Percentiles rank a stretch among this genome's conserved stretches.
Conservation (phyloP, 2,329 filamentous ascomycete genomes). For the Exophiala calicioides region DNA sequence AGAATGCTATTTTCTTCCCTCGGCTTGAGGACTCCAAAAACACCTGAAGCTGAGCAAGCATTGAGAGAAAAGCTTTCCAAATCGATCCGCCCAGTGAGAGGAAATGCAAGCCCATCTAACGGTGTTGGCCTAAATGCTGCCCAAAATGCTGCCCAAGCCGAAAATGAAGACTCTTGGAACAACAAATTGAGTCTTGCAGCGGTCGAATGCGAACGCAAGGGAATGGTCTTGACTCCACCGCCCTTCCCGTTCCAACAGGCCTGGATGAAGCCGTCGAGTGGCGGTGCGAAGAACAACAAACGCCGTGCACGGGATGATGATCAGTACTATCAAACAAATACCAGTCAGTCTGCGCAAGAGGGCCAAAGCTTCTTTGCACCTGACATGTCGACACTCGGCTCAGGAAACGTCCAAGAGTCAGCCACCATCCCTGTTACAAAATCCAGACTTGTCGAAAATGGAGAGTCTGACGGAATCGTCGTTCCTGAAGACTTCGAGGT, state of each 20-base stretch:
- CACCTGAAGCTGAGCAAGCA: constrained; percentile 65
- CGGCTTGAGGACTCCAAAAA: constrained; percentile 68
- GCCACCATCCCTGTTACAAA: constrained; percentile 41
- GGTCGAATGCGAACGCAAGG: constrained; percentile 79
- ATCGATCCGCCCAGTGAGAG: constrained; percentile 32
- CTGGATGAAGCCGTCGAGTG: constrained; percentile 64
- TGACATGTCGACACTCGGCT: constrained; percentile 13
- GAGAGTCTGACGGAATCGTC: constrained; percentile 22
- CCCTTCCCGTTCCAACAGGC: constrained; percentile 88
- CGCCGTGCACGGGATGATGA: constrained; percentile 17
- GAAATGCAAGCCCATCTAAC: constrained; percentile 1
- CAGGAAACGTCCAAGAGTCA: constrained; percentile 22
- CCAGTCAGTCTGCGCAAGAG: constrained; percentile 40
- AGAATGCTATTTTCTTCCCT: constrained; percentile 72
- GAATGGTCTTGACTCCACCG: constrained; percentile 68
- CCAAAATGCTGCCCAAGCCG: constrained; percentile 55
- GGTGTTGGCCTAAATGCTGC: constrained; percentile 5
- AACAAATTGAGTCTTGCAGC: constrained; percentile 72
- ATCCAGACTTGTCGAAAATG: constrained; percentile 1
- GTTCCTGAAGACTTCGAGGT: constrained; percentile 62
- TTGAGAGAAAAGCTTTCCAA: constrained; percentile 58
- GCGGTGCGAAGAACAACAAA: constrained; percentile 39
- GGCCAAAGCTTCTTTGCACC: constrained; percentile 40
- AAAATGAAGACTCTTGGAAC: constrained; percentile 60
- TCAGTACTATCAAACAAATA: constrained; percentile 24